A percentile compares a stretch with the other conserved stretches of the same genome.
Conservation (phyloP, 2,329 filamentous ascomycete genomes). For the Fragosphaeria purpurea region DNA sequence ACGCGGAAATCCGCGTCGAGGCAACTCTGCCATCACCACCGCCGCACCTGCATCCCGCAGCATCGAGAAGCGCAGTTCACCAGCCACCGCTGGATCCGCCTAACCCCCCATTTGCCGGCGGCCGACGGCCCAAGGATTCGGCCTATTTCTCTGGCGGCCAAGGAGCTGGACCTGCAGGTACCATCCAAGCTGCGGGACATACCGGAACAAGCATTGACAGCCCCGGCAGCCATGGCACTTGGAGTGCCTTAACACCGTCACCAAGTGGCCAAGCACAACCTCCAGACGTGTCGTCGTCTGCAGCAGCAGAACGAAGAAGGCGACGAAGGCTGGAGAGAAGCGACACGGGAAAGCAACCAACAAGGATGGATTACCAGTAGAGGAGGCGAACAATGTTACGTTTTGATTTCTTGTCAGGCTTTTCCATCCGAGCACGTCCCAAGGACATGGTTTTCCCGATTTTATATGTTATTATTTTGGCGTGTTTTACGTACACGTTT, state of each 20-base stretch:
- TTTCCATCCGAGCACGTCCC: background rate
- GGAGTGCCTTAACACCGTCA: constrained; percentile 42
- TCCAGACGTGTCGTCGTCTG: background rate
- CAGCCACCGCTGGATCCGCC: constrained; percentile 39
- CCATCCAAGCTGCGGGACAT: constrained; percentile 25
- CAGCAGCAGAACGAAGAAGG: background rate
- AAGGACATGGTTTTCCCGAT: too few relatives aligned
- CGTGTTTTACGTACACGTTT: too few relatives aligned
- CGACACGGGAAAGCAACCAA: background rate
- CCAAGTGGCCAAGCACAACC: constrained; percentile 19
- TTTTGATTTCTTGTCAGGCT: too few relatives aligned
- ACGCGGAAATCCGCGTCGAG: constrained; percentile 35
- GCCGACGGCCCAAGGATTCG: constrained; percentile 45
- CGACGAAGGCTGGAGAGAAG: background rate
- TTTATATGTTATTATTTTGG: too few relatives aligned
- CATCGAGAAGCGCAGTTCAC: constrained; percentile 19
- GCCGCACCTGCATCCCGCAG: background rate
- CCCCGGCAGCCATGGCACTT: constrained; percentile 37
- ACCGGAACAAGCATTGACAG: constrained; percentile 40
- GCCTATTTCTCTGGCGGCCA: constrained; percentile 49
- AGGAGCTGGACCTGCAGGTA: constrained; percentile 30
- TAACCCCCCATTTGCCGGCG: constrained; percentile 45
- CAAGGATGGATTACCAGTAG: background rate
- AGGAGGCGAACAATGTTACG: background rate
- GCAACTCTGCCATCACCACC: constrained; percentile 9